phyloP scores from a whole-genome alignment of 1,139 yeast genomes.

The Debaryomyces psychrophilus region DNA sequence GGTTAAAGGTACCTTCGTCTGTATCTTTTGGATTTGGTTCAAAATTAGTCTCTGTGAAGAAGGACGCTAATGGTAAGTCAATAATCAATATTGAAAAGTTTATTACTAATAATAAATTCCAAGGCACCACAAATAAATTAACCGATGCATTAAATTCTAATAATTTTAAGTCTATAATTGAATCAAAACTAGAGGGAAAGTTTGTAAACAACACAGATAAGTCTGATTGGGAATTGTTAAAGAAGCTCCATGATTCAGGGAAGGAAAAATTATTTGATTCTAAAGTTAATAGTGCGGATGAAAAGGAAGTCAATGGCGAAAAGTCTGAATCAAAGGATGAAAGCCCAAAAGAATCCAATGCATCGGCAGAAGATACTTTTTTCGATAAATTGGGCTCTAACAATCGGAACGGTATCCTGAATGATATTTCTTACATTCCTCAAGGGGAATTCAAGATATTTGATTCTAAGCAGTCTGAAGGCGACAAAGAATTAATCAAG shows the following conservation, averaged over 20 bases:
- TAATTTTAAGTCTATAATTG: constrained; percentile 58
- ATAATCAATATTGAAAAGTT: constrained; percentile 56
- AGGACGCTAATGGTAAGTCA: constrained; percentile 44
- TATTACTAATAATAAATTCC: constrained; percentile 38
- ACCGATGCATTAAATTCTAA: constrained; percentile 60
- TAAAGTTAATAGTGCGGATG: constrained; percentile 24
- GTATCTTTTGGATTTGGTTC: constrained; percentile 96
- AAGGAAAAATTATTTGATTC: constrained; percentile 39
- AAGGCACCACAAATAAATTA: constrained; percentile 50
- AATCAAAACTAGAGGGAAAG: constrained; percentile 48
- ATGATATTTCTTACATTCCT: constrained; percentile 37
- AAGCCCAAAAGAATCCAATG: constrained; percentile 24
- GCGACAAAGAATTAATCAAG: constrained; percentile 52
- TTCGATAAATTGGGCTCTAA: constrained; percentile 45
- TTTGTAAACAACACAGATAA: constrained; percentile 48
- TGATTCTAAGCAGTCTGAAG: constrained; percentile 22
- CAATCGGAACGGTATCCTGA: constrained; percentile 26
- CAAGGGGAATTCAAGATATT: constrained; percentile 48
- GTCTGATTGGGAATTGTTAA: constrained; percentile 78
- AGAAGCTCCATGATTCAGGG: constrained; percentile 56
- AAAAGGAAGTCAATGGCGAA: constrained; percentile 12
- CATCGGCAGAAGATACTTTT: constrained; percentile 49
- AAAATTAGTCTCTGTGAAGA: constrained; percentile 65
- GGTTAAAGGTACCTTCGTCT: constrained; percentile 79
- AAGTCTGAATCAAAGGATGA: constrained; percentile 20